Conservation (phyloP, 495 filamentous ascomycete species). For the Penicillium chermesinum region DNA sequence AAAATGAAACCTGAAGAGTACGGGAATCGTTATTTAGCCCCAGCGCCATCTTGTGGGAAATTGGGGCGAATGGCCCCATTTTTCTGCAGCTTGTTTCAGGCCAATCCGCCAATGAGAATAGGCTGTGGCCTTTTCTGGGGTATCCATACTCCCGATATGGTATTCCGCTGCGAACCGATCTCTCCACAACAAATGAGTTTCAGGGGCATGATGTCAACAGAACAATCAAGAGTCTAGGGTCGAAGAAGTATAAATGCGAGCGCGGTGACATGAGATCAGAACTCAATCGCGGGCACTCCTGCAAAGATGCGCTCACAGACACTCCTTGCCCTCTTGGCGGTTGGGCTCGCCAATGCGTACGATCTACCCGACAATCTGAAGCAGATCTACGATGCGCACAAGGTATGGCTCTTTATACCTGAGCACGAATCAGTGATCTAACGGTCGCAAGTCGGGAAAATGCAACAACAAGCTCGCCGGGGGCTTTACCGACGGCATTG, state of each 20-base stretch:
- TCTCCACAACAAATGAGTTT: too few relatives aligned
- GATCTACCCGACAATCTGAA: slow-evolving; percentile 26
- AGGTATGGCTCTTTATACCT: slow-evolving; percentile 3
- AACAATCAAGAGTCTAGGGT: too few relatives aligned
- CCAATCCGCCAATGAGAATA: too few relatives aligned
- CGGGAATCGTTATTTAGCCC: too few relatives aligned
- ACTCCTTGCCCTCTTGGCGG: not conserved
- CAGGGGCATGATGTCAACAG: too few relatives aligned
- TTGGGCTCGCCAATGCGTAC: slow-evolving; percentile 13
- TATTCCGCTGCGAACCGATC: not conserved
- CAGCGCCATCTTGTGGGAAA: too few relatives aligned
- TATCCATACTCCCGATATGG: not conserved
- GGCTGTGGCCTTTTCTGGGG: too few relatives aligned
- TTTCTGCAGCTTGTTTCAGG: too few relatives aligned
- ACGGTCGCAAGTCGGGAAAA: slow-evolving; percentile 11
- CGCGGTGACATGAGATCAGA: too few relatives aligned
- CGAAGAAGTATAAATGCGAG: not conserved
- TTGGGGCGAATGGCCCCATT: too few relatives aligned
- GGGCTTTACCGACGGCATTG: slow-evolving; percentile 23
- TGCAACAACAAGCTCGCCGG: slow-evolving; percentile 21
- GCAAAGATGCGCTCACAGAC: not conserved
- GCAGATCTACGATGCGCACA: slow-evolving; percentile 27
- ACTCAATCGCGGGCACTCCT: too few relatives aligned
- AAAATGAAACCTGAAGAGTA: too few relatives aligned
- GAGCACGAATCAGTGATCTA: not conserved